Base-by-base conservation (phyloP, 495 filamentous ascomycete genomes). In the Daldinia vernicosa region DNA sequence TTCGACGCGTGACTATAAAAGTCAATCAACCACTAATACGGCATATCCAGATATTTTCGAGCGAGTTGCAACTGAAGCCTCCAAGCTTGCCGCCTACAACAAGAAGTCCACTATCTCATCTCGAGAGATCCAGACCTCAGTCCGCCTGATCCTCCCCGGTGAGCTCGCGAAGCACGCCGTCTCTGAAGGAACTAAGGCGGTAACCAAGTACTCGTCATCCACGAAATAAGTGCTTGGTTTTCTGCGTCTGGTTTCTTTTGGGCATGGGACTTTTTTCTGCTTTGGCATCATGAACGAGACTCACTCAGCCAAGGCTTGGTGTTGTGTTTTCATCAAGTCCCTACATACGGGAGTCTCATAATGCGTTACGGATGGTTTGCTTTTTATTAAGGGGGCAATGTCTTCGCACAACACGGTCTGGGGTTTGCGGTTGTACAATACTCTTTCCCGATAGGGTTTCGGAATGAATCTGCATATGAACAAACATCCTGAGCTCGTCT, bases 71-170 rank as follows among this genome's bases (percentile, higher is more conserved):
- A 98, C 95, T 61, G 95, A 99, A 83, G 95, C 95, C 47, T 97
- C 93, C 80, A 99, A 99, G 90, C 89, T 99, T 53, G 95, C 95
- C 74, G 96, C 95, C 60, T 99, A 99, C 88, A 99, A 99, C 91
- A 99, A 99, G 92, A 99, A 99, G 88, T 98, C 95, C 51, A 99
- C 95, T 83, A 99, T 99, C 86, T 98, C 95, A 26, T 97, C 95
- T 70, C 91, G 95, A 80, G 95, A 99, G 85, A 99, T 99, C 80
- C 95, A 99, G 89, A 99, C 95, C 74, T 99, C 95, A 84, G 95
- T 99, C 72, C 91, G 95, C 66, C 90, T 99, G 47, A 99, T 99
- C 82, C 92, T 99, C 19, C 95, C 95, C 43, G 95, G 95, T 82
- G 95, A 99, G 87, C 88, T 99, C 64, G 95, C 95, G 80, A 99